Conservation (phyloP, 345 rosid genomes). For the Geranium rotundifolium region DNA sequence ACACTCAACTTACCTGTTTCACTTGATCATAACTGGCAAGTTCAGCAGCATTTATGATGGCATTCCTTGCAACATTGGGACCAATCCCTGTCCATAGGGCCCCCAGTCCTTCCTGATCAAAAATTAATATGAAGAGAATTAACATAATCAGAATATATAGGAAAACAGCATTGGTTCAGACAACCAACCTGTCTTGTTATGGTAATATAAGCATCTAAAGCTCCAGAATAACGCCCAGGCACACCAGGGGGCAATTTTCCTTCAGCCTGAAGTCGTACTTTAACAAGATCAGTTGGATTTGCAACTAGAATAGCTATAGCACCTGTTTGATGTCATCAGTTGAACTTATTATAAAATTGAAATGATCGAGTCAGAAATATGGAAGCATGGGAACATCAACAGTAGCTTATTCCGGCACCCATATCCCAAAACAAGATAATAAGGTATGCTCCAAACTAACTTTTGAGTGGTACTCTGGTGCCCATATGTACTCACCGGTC, state of each 20-base stretch:
- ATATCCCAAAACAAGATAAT: not conserved
- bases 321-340: slow-evolving; percentile 35
- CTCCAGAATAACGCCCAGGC: slow-evolving; percentile 81
- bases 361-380: not conserved
- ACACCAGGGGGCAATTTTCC: slow-evolving; percentile 80
- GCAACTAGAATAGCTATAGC: slow-evolving; percentile 85
- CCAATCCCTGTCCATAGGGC: slow-evolving; percentile 98
- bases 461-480: not conserved
- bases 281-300: slow-evolving; percentile 93
- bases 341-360: not conserved
- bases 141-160: not conserved
- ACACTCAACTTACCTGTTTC: slow-evolving; percentile 41
- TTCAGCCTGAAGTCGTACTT: slow-evolving; percentile 92
- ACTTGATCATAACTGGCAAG: slow-evolving; percentile 96
- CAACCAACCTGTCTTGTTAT: slow-evolving; percentile 62
- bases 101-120: slow-evolving; percentile 58
- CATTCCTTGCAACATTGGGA: slow-evolving; percentile 88
- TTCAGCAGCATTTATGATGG: slow-evolving; percentile 95
- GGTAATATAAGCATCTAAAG: slow-evolving; percentile 71
- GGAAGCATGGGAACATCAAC: not conserved
- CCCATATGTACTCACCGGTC: slow-evolving; percentile 43
- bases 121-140: too few species aligned
- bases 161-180: not conserved
- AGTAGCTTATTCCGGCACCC: not conserved
- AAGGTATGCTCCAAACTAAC: not conserved